A percentile compares a stretch with the other conserved stretches of the same genome.
Evolutionary conservation across 768 basidiomycete genomes (phyloP).

Genomic region (Gloeostereum incarnatum): DNA sequence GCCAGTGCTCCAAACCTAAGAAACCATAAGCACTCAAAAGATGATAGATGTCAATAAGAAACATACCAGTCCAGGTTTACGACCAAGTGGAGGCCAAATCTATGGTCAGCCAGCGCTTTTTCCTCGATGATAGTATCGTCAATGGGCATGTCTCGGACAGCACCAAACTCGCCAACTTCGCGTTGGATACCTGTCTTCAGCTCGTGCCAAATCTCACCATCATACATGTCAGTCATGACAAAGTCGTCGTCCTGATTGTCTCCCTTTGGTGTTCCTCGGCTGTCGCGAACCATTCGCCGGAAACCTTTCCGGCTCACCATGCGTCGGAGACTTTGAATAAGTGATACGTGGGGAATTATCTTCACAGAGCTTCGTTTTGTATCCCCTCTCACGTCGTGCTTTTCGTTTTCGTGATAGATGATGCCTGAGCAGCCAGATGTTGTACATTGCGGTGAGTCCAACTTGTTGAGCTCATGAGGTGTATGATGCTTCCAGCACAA

Average conservation of each 20-base stretch:
- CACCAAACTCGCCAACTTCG: slow-evolving; percentile 10
- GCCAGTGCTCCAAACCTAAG: slow-evolving; percentile 15
- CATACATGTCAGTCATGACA: slow-evolving; percentile 15
- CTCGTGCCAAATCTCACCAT: slow-evolving; percentile 12
- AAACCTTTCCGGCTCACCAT: slow-evolving; percentile 11
- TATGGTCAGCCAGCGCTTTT: slow-evolving; percentile 6
- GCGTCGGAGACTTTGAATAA: slow-evolving; percentile 13
- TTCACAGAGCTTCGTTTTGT: slow-evolving; percentile 4
- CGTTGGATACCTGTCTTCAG: slow-evolving; percentile 7
- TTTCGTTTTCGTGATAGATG: slow-evolving; percentile 8
- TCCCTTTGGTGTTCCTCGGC: slow-evolving; percentile 1
- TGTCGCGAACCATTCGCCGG: slow-evolving; percentile 7
- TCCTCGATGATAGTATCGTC: not conserved
- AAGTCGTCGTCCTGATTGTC: slow-evolving; percentile 13
- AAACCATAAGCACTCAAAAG: not conserved
- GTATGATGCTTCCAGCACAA: slow-evolving; percentile 6
- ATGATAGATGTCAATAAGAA: slow-evolving; percentile 1
- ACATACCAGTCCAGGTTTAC: slow-evolving; percentile 18
- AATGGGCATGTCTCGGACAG: slow-evolving; percentile 6
- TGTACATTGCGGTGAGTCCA: not conserved
- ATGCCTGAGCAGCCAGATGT: not conserved
- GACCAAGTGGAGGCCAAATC: slow-evolving; percentile 15
- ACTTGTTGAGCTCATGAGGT: not conserved
- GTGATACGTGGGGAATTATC: slow-evolving; percentile 12
- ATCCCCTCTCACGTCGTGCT: slow-evolving; percentile 4